Evolutionary conservation across 352 stramenopile genomes (phyloP).

Genomic region (Globisporangium parvum): DNA sequence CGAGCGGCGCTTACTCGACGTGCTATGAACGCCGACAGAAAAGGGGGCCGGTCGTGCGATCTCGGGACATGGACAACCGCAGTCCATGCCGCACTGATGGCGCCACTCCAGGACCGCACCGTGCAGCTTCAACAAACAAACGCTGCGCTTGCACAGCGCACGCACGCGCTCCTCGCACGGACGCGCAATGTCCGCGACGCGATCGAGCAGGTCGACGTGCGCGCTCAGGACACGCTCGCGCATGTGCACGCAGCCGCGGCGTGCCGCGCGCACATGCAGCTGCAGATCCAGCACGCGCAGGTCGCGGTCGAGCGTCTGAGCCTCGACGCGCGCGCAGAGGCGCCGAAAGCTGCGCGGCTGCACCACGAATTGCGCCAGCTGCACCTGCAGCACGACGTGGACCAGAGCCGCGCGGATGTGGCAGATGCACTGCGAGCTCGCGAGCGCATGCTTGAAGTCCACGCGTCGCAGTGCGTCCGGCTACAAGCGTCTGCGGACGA

Average conservation of each 20-base stretch:
- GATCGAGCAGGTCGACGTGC: conserved; percentile 9
- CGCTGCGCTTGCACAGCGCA: conserved; percentile 10
- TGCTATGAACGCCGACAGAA: conserved; percentile 23
- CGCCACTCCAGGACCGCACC: conserved; percentile 21
- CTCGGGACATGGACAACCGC: conserved; percentile 27
- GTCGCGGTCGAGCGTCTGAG: background rate
- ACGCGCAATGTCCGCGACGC: conserved; percentile 8
- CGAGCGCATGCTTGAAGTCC: conserved; percentile 7
- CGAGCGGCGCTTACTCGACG: conserved; percentile 20
- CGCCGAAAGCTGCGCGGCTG: conserved; percentile 18
- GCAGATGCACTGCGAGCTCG: conserved; percentile 9
- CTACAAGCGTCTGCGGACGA: conserved; percentile 7
- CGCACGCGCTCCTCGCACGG: conserved; percentile 7
- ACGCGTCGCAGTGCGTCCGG: conserved; percentile 2
- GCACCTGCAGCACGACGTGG: conserved; percentile 15
- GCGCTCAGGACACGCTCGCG: conserved; percentile 6
- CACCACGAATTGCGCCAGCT: conserved; percentile 15
- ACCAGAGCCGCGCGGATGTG: conserved; percentile 1
- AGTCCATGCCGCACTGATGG: conserved; percentile 23
- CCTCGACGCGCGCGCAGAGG: conserved; percentile 6
- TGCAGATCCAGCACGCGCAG: conserved; percentile 18
- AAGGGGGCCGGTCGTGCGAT: conserved; percentile 27
- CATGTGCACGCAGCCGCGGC: conserved; percentile 16
- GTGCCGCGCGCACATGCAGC: conserved; percentile 20
- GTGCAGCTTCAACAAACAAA: conserved; percentile 23